Base-by-base conservation (phyloP, 163 green algal genomes). In the Volvox carteri region DNA sequence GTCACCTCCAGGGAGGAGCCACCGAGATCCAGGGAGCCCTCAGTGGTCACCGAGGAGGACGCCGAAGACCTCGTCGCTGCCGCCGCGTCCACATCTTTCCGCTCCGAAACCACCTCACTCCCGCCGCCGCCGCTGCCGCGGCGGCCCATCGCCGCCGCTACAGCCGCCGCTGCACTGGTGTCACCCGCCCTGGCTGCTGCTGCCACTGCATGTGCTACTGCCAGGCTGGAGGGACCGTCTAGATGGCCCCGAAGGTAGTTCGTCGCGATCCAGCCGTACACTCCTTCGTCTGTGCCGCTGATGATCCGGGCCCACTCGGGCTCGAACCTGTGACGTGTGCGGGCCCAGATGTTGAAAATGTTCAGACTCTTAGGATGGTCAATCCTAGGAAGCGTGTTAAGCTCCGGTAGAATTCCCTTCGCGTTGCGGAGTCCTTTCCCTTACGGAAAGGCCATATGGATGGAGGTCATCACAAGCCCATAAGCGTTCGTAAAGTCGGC, bases 1-100 rank as follows among this genome's bases (percentile, higher is more conserved):
- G n/a, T n/a, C 72, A 98, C 92, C 86, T 98, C 94, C 54, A 98
- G 85, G 0, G 95, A 98, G 0, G 96, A 98, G 5, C 96, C 96
- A 0, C 96, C 96, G 33, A 98, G 86, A 79, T 98, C 96, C 39
- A 98, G 90, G 0, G 92, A 88, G 0, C 95, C 96, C n/a, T 96
- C 48, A 23, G 80, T 87, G 3, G 30, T 16, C 30, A 39, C 2
- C 30, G 50, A 28, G 30, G 30, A 1, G 48, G 30, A 50, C 9
- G 75, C 48, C 41, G 30, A 1, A 46, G 30, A 50, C 9, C 48
- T 30, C 41, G n/a, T 39, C 58, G 33, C 11, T 23, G 11, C 58
- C 28, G 25, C 56, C 42, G 41, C 78, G 0, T 3, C 41, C 33
- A 41, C 35, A 33, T 62, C 58, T 25, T 30, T 41, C 60, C 28